Evolutionary conservation across 2,329 filamentous ascomycete genomes (phyloP), one percentile per base, ranked within the genome.

Genomic region (Xylaria sp.): DNA sequence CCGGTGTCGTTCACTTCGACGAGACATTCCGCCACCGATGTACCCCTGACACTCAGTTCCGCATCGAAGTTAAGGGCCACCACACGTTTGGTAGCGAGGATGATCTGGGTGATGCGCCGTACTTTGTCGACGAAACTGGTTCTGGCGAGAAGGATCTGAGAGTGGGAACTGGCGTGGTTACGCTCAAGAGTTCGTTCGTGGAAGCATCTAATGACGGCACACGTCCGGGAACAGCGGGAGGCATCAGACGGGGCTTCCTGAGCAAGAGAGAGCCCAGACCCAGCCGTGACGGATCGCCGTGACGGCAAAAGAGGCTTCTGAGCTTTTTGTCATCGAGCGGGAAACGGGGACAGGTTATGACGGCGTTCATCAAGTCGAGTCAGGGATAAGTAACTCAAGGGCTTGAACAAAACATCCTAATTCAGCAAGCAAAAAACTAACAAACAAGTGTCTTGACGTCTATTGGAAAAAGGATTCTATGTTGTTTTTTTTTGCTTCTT

Each of bases 121-220:
- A 96, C 76, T 92, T 95, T 71, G 84, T 99, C n/a, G 91, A 93
- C 65, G 93, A 99, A 71, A 83, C 80, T 1, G 83, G 84, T 2
- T 84, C 83, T 9, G 78, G 81, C 37, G 88, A 93, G 67, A 94
- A 93, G 78, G 79, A 84, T 47, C 76, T 99, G 55, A 82, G 78
- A 39, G 86, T 92, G 30, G 93, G 93, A 10, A 80, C 77, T 42
- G 92, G 91, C 23, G 82, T 76, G 1, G 87, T 97, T 0, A 79
- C 85, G 0, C 73, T 97, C 52, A 88, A 86, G 77, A 94, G 88
- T 71, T 84, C 79, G 57, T 97, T 96, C 69, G 76, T 79, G 0
- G 87, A 85, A 57, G 9, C 54, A 1, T 58, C 48, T 16, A 52
- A 63, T 11, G 68, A 70, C 30, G 66, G 55, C 18, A 64, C 67